Evolutionary conservation across 129 eudicot species (phyloP).

Genomic region (Dittrichia graveolens): DNA sequence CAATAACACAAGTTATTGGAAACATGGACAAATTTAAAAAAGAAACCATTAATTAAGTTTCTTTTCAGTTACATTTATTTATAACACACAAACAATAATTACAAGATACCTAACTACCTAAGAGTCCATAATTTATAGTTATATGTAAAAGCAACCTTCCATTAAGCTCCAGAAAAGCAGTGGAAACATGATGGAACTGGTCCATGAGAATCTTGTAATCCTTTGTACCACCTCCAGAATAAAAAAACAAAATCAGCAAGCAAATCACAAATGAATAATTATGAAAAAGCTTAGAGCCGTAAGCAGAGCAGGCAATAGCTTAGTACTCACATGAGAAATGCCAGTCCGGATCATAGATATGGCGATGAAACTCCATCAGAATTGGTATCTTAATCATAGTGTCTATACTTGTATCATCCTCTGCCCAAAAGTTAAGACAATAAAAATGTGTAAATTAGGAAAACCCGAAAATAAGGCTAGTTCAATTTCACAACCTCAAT

Average conservation of each 20-base stretch:
- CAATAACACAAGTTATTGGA: too few relatives aligned
- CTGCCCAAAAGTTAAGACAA: conserved; percentile 38
- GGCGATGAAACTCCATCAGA: conserved; percentile 80
- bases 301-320: not conserved
- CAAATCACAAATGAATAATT: not conserved
- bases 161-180: conserved; percentile 90
- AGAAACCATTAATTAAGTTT: too few relatives aligned
- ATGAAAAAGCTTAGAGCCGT: not conserved
- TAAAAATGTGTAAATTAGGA: conserved; percentile 18
- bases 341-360: conserved; percentile 88
- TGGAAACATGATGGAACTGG: conserved; percentile 85
- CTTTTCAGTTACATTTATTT: too few relatives aligned
- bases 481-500: too few relatives aligned
- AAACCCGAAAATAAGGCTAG: not conserved
- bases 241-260: conserved; percentile 10
- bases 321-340: conserved; percentile 83
- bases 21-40: too few relatives aligned
- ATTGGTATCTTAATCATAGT: conserved; percentile 90
- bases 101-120: too few relatives aligned
- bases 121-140: not conserved
- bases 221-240: conserved; percentile 81
- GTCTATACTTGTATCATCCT: conserved; percentile 95
- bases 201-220: conserved; percentile 97
- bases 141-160: conserved; percentile 46
- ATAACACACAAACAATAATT: too few relatives aligned